phyloP scores from a whole-genome alignment of 768 basidiomycete species.

The Lentinula detonsa region DNA sequence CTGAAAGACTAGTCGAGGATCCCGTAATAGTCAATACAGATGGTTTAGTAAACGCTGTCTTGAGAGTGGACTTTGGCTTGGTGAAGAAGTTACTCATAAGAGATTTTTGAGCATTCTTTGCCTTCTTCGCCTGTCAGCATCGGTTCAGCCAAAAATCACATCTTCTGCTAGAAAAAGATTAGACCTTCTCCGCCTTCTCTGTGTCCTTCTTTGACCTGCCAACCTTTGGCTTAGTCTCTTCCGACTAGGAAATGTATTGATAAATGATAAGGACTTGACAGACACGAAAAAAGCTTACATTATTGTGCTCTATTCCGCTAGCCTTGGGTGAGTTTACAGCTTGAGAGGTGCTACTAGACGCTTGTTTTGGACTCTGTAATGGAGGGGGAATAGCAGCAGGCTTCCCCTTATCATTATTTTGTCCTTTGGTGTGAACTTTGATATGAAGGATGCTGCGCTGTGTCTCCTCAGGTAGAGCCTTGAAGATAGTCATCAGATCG shows the following conservation, averaged over 20 bases:
- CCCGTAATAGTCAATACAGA: constrained; percentile 19
- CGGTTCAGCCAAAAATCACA: neutral
- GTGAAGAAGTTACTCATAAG: constrained; percentile 77
- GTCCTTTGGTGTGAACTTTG: constrained; percentile 29
- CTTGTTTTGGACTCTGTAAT: neutral
- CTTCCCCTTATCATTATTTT: constrained; percentile 28
- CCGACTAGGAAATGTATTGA: constrained; percentile 4
- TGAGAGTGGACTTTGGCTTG: constrained; percentile 42
- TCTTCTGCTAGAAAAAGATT: neutral
- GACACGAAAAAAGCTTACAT: constrained; percentile 20
- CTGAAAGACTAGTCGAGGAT: constrained; percentile 33
- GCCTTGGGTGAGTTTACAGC: constrained; percentile 11
- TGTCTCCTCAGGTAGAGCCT: constrained; percentile 52
- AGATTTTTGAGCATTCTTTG: constrained; percentile 60
- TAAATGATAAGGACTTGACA: neutral
- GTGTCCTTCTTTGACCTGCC: constrained; percentile 42
- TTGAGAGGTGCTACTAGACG: neutral
- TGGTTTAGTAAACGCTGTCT: constrained; percentile 17
- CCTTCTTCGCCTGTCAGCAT: constrained; percentile 48
- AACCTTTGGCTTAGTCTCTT: constrained; percentile 20
- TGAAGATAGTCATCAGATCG: constrained; percentile 49
- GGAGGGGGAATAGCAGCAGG: neutral
- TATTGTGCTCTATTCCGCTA: constrained; percentile 32
- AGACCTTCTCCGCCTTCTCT: constrained; percentile 55
- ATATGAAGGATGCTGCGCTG: constrained; percentile 48